phyloP scores from a whole-genome alignment of 148 eudicot species.

The Agrostemma githago region DNA sequence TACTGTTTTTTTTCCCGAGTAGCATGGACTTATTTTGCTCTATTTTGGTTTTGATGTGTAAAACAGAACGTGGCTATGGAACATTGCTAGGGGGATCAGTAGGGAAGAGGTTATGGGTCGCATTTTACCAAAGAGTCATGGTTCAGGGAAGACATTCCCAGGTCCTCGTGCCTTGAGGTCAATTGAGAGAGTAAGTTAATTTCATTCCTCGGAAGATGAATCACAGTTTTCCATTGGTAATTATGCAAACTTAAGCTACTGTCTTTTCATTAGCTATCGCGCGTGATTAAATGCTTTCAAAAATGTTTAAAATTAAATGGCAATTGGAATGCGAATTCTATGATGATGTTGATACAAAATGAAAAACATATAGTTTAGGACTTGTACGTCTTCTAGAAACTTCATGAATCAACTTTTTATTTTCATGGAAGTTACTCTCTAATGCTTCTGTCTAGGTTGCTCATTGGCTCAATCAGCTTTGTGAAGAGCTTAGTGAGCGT shows the following conservation, averaged over 20 bases:
- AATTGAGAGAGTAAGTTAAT: slow-evolving; percentile 45
- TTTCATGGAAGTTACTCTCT: not conserved
- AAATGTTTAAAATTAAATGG: not conserved
- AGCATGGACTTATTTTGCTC: not conserved
- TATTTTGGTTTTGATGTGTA: slow-evolving; percentile 11
- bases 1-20: not conserved
- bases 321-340: not conserved
- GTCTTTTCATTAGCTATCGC: not conserved
- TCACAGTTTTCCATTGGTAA: not conserved
- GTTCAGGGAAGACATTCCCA: slow-evolving; percentile 88
- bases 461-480: slow-evolving; percentile 77
- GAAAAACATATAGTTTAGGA: not conserved
- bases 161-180: slow-evolving; percentile 67
- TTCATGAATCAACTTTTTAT: slow-evolving; percentile 5
- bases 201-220: slow-evolving; percentile 3
- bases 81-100: slow-evolving; percentile 76
- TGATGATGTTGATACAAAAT: not conserved
- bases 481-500: slow-evolving; percentile 87
- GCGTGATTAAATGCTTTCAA: not conserved
- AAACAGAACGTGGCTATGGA: slow-evolving; percentile 91
- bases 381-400: not conserved
- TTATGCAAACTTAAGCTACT: not conserved
- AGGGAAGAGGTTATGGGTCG: slow-evolving; percentile 93
- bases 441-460: slow-evolving; percentile 46
- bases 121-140: slow-evolving; percentile 86